Base-by-base conservation (phyloP, 352 stramenopile species). In the Paralagenidium karlingii region DNA sequence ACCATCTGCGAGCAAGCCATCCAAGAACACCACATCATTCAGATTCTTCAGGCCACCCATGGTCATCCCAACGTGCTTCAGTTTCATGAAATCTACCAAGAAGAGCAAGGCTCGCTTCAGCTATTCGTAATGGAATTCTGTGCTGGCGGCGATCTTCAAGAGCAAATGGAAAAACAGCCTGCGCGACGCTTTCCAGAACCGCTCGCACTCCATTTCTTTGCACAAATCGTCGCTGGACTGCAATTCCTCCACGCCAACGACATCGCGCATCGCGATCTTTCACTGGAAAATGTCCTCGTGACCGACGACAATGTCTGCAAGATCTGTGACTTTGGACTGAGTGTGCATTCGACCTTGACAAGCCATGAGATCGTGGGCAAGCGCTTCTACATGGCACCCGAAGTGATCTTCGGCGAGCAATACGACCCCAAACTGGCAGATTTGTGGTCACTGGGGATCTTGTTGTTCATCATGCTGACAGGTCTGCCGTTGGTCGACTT, bases 201-300 rank as follows among this genome's bases (percentile, higher is more conserved):
- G 19, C 19, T 36, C 3, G 30, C 30, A 7, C 19, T 36, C 16
- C 30, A 20, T 22, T 36, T 22, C 22, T 36, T 36, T 7, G 18
- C 15, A 39, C 19, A 41, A 32, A 55, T 55, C 16, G 47, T 47
- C 6, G 25, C 25, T 12, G 68, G 58, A 0, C 49, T 84, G 0
- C 50, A 53, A 1, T 82, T 64, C 46, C 40, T 87, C 16, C 74
- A 87, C 34, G 33, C 45, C 16, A 60, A 81, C 25, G 70, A 69
- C 27, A 38, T 84, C 25, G 74, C 58, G 3, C 74, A 87, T 34
- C 48, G 74, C 16, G 75, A 87, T 36, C 42, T 87, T 24, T 63
- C 69, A 18, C 60, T 87, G 3, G 70, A 87, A 47, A 87, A 87
- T 38, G 49, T 87, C n/a, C 78, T 80, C 21, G 64, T 82, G 18